These are phyloP conservation scores for Prunella vulgaris DNA, from an alignment of 257 asterid species.

Conservation along the genomic window DNA sequence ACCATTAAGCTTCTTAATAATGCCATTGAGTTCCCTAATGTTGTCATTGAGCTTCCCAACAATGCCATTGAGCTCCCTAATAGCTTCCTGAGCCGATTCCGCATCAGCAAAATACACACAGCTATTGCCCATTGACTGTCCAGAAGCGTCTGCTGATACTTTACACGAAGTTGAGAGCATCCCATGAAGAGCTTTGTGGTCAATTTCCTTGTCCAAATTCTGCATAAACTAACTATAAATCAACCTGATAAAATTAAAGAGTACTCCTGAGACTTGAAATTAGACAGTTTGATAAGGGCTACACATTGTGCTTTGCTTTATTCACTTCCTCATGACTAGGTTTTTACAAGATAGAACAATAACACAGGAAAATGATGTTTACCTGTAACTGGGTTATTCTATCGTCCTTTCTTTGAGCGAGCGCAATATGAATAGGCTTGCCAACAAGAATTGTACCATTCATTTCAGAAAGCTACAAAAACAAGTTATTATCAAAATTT, in stretches of 20 bases:
- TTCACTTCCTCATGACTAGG: not conserved
- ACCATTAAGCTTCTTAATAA: slow-evolving; percentile 44
- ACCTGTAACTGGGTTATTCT: slow-evolving; percentile 74
- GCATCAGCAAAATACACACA: slow-evolving; percentile 59
- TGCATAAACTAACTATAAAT: not conserved
- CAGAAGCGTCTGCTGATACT: slow-evolving; percentile 54
- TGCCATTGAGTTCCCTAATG: slow-evolving; percentile 46
- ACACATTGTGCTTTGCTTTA: not conserved
- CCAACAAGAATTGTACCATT: slow-evolving; percentile 60
- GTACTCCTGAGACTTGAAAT: not conserved
- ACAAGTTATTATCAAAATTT: not conserved
- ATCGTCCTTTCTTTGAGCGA: slow-evolving; percentile 72
- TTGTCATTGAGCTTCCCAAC: slow-evolving; percentile 44
- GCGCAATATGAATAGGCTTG: slow-evolving; percentile 73
- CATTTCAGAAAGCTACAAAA: slow-evolving; percentile 54
- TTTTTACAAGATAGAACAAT: not conserved
- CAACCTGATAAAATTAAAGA: not conserved
- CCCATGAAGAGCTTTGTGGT: slow-evolving; percentile 62
- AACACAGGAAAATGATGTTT: not conserved
- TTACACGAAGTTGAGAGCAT: slow-evolving; percentile 65
- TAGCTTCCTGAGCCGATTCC: slow-evolving; percentile 65
- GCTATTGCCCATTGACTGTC: slow-evolving; percentile 70
- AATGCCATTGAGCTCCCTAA: slow-evolving; percentile 43
- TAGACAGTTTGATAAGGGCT: not conserved
- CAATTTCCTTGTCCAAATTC: slow-evolving; percentile 47